Conservation (phyloP, 768 basidiomycete genomes). For the Austroboletus eburneus region DNA sequence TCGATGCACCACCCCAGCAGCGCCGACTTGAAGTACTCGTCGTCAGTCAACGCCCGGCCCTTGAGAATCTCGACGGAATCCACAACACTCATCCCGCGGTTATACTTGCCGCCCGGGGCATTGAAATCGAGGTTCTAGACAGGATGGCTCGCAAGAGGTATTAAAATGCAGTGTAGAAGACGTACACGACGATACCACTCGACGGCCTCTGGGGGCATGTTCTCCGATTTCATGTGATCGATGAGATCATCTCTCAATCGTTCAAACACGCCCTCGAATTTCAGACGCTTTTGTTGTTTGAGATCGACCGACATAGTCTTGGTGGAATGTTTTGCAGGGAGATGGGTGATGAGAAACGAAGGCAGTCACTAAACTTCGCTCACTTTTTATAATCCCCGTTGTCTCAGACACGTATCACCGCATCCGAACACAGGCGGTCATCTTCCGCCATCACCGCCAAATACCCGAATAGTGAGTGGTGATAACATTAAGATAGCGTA, state of each 20-base stretch:
- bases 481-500: conserved; percentile 18
- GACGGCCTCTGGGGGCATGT: conserved; percentile 78
- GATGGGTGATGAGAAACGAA: too few relatives aligned
- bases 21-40: neutral
- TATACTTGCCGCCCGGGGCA: neutral
- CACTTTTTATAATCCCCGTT: neutral
- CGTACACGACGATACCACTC: conserved; percentile 81
- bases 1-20: neutral
- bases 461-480: conserved; percentile 13
- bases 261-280: conserved; percentile 72
- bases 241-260: conserved; percentile 76
- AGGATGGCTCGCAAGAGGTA: too few relatives aligned
- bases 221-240: conserved; percentile 57
- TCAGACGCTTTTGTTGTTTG: conserved; percentile 47
- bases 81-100: neutral
- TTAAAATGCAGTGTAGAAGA: conserved; percentile 13
- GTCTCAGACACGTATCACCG: conserved; percentile 1
- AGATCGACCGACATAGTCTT: too few relatives aligned
- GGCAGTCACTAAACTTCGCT: too few relatives aligned
- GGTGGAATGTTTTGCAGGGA: conserved; percentile 13
- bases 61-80: neutral
- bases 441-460: too few relatives aligned
- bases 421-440: too few relatives aligned
- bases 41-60: neutral
- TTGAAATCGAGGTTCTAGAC: neutral